phyloP scores from a whole-genome alignment of 192 early-diverging fungal species.

The Coemansia sp. region DNA sequence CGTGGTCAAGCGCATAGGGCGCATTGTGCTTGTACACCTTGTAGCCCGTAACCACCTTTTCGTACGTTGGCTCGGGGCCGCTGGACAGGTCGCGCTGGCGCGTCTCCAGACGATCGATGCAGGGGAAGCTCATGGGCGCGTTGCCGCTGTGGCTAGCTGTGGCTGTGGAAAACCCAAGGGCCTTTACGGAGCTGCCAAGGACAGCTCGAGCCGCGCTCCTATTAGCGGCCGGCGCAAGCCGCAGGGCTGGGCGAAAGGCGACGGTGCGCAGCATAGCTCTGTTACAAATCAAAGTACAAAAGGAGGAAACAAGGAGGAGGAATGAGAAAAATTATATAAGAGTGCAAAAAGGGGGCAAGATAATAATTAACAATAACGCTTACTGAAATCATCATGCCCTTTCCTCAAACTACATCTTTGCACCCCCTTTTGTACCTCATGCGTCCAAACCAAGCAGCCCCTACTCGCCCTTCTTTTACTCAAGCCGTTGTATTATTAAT shows the following conservation, averaged over 20 bases:
- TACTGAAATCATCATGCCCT: too few relatives aligned
- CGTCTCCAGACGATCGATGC: conserved; percentile 63
- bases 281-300: background rate
- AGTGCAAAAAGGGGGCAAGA: too few relatives aligned
- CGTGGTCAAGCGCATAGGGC: conserved; percentile 77
- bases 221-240: background rate
- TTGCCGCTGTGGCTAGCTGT: conserved; percentile 34
- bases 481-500: background rate
- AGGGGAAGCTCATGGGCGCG: conserved; percentile 70
- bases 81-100: conserved; percentile 62
- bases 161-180: background rate
- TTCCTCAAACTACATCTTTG: too few relatives aligned
- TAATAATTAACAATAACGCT: too few relatives aligned
- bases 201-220: background rate
- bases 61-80: conserved; percentile 80
- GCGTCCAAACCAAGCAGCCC: too few relatives aligned
- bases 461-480: background rate
- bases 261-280: background rate
- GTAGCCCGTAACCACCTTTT: conserved; percentile 77
- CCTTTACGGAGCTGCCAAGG: background rate
- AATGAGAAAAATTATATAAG: background rate
- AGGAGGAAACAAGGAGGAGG: background rate
- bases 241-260: background rate
- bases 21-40: conserved; percentile 57
- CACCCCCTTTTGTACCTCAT: too few relatives aligned